Evolutionary conservation across 306 rosid species (phyloP), one percentile per base, ranked within the genome.

Genomic region (Vigna hirtella): DNA sequence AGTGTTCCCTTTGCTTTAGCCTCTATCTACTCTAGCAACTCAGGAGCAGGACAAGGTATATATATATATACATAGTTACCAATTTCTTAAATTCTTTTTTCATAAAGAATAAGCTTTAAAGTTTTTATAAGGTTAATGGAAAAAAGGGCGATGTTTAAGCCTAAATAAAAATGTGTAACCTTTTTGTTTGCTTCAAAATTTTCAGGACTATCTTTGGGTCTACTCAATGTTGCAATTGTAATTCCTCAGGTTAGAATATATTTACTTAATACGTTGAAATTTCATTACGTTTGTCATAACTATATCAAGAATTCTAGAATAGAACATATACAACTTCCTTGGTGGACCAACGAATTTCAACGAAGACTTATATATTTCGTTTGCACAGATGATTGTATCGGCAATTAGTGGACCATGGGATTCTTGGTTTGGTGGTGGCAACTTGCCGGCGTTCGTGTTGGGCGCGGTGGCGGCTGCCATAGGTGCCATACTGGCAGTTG

Each of bases 21-120:
- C 9, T 94, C 98, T 2, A 94, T 94, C 43, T 92, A 85, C 70
- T 91, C 89, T 16, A 84, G 63, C 64, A 10, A 55, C 0, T n/a
- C 93, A 2, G 91, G 91, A 16, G 92, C 93, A 6, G 98, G 97
- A 3, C 94, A 92, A 90, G 98, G 98, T 91, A 79, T 3, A 43
- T 11, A 30, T 30, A 28, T 4, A 43, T 43, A 7, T 2, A 40
- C 45, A 8, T 40, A 8, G 10, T 40, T 40, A 40, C 45, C 45
- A 30, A 3, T 30, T 30, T 30, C 34, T 4, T 30, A 30, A 30
- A 3, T 30, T 3, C 4, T 2, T 28, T 28, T 28, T 28, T 28
- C 32, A 30, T 30, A 26, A 26, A 26, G 28, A 0, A 26, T 34
- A 34, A 34, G 38, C 38, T 34, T 34, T 34, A 1, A 34, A 5